phyloP scores from a whole-genome alignment of 768 basidiomycete species.

The Austroboletus festivus region DNA sequence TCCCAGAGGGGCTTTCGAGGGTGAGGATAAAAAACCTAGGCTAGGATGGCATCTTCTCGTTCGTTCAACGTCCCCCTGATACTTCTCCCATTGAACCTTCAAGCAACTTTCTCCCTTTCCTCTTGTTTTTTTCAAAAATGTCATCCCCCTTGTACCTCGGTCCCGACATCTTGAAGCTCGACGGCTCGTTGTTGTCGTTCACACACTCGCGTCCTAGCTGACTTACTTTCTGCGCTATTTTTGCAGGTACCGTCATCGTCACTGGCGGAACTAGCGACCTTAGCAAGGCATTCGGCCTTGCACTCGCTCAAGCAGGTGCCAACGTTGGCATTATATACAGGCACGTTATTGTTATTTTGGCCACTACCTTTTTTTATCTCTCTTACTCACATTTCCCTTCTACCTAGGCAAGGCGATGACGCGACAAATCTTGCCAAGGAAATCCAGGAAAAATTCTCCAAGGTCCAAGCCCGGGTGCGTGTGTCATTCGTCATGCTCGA shows the following conservation, averaged over 20 bases:
- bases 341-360: conserved; percentile 17
- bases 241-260: conserved; percentile 49
- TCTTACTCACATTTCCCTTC: too few species aligned
- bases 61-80: not conserved
- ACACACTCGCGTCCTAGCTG: not conserved
- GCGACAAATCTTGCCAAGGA: conserved; percentile 47
- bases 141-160: not conserved
- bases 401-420: conserved; percentile 41
- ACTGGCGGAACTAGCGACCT: conserved; percentile 66
- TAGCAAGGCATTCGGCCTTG: conserved; percentile 51
- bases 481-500: not conserved
- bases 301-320: conserved; percentile 52
- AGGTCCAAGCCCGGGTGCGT: conserved; percentile 39
- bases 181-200: conserved; percentile 23
- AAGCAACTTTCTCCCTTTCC: not conserved
- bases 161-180: conserved; percentile 22
- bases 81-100: not conserved
- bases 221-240: not conserved
- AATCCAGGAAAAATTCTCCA: too few species aligned
- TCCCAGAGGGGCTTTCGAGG: conserved; percentile 14
- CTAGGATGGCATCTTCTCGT: too few species aligned
- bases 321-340: conserved; percentile 64
- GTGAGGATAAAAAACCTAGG: conserved; percentile 11
- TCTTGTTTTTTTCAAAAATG: conserved; percentile 10
- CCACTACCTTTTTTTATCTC: not conserved